Evolutionary conservation across 1,284 basidiomycete genomes (phyloP), one percentile per base, ranked within the genome.

Genomic region (Papiliotrema fonsecae): DNA sequence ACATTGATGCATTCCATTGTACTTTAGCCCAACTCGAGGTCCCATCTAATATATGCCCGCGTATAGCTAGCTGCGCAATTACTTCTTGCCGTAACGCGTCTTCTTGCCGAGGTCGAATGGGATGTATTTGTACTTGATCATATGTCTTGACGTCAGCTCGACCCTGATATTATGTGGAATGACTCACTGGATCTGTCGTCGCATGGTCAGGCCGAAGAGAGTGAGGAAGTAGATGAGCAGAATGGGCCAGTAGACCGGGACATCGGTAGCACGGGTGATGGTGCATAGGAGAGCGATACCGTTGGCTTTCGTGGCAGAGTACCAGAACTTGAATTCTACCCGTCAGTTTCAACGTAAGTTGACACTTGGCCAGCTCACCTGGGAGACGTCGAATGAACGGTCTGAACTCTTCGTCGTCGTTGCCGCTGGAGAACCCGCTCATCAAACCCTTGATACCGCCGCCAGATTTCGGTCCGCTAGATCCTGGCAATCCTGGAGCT

Each of bases 201-300:
- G 81, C 90, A 94, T 93, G 14, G 90, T 93, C 59, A 94, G 76
- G 21, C 85, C 81, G 67, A 93, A 91, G 41, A 93, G 79, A 44
- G 88, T 83, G 70, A 85, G 83, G 78, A 92, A 91, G 77, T 96
- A 96, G 61, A 97, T 78, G 60, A 97, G 83, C 41, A 96, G 81
- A 73, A 97, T 96, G 11, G 92, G 92, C 91, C 94, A 97, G 75
- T 96, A 97, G 21, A 98, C 94, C 11, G 94, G 94, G 18, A 97
- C 86, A 70, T 97, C 92, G 62, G 94, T 94, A 11, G 77, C 75
- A 41, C 85, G 80, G 25, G 86, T 92, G 52, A 85, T 76, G 4
- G 92, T 89, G 70, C 86, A 85, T 46, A 86, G 73, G 40, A 96
- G 69, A 4, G 91, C 86, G 49, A 98, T 73, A 16, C 87, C 45